phyloP scores from a whole-genome alignment of 495 filamentous ascomycete species.

The Pseudomonodictys pantanalensis region DNA sequence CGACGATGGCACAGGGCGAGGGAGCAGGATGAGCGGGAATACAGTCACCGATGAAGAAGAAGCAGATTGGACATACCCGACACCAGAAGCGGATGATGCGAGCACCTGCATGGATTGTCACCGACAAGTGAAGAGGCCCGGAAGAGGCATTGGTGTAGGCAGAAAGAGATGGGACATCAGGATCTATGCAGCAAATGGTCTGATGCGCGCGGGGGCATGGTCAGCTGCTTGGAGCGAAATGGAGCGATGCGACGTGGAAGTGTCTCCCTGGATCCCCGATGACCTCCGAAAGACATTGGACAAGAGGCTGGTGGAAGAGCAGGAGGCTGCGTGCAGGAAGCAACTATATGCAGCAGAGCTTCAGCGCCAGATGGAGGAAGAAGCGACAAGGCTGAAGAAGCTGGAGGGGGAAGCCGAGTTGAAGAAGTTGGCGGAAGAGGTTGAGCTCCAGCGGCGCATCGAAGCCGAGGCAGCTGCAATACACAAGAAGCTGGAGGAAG shows the following conservation, averaged over 20 bases:
- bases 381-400: conserved; percentile 12
- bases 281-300: conserved; percentile 45
- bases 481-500: conserved; percentile 14
- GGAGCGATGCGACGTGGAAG: conserved; percentile 93
- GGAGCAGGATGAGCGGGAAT: conserved; percentile 43
- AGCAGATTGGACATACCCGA: conserved; percentile 24
- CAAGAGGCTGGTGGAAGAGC: conserved; percentile 43
- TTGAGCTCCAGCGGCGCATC: neutral
- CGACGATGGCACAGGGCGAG: conserved; percentile 25
- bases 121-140: conserved; percentile 28
- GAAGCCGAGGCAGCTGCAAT: conserved; percentile 6
- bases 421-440: conserved; percentile 9
- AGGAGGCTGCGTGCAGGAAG: conserved; percentile 38
- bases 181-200: conserved; percentile 88
- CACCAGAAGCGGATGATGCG: conserved; percentile 24
- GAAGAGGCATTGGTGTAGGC: conserved; percentile 25
- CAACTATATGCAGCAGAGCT: conserved; percentile 26
- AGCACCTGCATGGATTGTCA: conserved; percentile 37
- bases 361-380: conserved; percentile 12
- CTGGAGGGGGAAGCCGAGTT: conserved; percentile 14
- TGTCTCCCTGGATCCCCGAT: conserved; percentile 67
- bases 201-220: conserved; percentile 92
- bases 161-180: conserved; percentile 74
- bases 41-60: conserved; percentile 34
- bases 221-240: conserved; percentile 92